Percentiles rank a stretch among this genome's conserved stretches.
phyloP scores from a whole-genome alignment of 2,329 filamentous ascomycete species.

The Colletotrichum sidae region DNA sequence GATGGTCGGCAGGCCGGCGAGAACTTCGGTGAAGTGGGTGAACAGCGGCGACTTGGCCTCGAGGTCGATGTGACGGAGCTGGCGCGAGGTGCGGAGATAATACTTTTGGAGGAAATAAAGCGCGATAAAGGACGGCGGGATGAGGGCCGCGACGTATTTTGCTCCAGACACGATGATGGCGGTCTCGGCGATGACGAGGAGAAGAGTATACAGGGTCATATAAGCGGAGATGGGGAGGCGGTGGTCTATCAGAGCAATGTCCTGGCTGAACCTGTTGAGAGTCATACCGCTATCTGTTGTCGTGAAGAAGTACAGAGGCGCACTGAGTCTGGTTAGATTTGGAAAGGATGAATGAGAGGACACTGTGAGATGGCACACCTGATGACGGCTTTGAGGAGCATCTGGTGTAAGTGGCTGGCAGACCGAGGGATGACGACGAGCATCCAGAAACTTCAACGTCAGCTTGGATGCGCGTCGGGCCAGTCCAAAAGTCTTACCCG shows the following conservation, averaged over 20 bases:
- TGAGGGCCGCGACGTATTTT: constrained; percentile 54
- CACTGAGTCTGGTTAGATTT: background rate
- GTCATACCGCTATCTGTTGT: constrained; percentile 49
- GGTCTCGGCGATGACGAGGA: constrained; percentile 55
- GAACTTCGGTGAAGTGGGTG: constrained; percentile 62
- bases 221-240: constrained; percentile 47
- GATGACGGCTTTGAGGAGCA: constrained; percentile 34
- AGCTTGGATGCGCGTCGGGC: too few species aligned
- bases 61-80: constrained; percentile 64
- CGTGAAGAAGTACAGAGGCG: constrained; percentile 45
- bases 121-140: constrained; percentile 54
- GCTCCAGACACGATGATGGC: constrained; percentile 57
- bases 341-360: background rate
- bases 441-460: constrained; percentile 41
- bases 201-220: constrained; percentile 12
- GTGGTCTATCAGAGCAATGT: constrained; percentile 54
- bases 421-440: constrained; percentile 41
- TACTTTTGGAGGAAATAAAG: constrained; percentile 61
- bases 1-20: constrained; percentile 60
- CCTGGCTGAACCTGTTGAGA: constrained; percentile 55
- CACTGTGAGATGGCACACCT: constrained; percentile 1
- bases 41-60: constrained; percentile 62
- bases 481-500: constrained; percentile 34
- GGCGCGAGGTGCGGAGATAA: constrained; percentile 67
- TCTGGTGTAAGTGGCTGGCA: constrained; percentile 42